These are phyloP conservation scores for Centella asiatica DNA, from an alignment of 129 eudicot species.

Conservation along the genomic window DNA sequence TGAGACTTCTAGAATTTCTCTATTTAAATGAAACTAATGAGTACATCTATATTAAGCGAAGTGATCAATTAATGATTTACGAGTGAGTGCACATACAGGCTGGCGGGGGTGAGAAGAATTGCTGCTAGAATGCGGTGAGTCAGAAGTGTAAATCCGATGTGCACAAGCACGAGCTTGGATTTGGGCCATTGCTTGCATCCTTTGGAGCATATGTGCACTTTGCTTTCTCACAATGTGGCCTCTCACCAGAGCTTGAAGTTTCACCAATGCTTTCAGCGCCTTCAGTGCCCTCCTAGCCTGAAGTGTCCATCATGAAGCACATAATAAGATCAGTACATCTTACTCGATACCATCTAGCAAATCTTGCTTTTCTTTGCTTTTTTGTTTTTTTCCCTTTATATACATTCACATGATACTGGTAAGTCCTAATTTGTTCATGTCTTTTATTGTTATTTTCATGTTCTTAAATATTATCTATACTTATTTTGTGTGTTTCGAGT, in stretches of 20 bases:
- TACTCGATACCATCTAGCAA: neutral
- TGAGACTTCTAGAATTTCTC: no score
- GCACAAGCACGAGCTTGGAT: conserved; percentile 90
- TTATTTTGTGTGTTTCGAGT: no score
- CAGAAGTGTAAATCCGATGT: conserved; percentile 43
- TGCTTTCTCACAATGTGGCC: conserved; percentile 91
- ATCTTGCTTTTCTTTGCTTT: no score
- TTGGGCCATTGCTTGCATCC: conserved; percentile 97
- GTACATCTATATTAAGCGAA: neutral
- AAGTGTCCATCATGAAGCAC: conserved; percentile 10
- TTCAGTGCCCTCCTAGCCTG: conserved; percentile 88
- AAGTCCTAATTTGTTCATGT: no score
- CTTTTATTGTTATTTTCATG: no score
- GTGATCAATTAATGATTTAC: neutral
- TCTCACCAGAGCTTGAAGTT: conserved; percentile 91
- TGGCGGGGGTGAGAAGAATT: conserved; percentile 36
- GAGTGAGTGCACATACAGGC: conserved; percentile 30
- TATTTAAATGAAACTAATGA: no score
- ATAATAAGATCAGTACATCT: neutral
- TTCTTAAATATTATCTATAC: no score
- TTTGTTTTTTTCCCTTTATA: no score
- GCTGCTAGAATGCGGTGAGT: conserved; percentile 42
- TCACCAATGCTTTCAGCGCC: conserved; percentile 86
- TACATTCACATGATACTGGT: no score
- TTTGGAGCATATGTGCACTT: conserved; percentile 84